Evolutionary conservation across 176 grass and related monocot genomes (phyloP).

Genomic region (Raddia guianensis): DNA sequence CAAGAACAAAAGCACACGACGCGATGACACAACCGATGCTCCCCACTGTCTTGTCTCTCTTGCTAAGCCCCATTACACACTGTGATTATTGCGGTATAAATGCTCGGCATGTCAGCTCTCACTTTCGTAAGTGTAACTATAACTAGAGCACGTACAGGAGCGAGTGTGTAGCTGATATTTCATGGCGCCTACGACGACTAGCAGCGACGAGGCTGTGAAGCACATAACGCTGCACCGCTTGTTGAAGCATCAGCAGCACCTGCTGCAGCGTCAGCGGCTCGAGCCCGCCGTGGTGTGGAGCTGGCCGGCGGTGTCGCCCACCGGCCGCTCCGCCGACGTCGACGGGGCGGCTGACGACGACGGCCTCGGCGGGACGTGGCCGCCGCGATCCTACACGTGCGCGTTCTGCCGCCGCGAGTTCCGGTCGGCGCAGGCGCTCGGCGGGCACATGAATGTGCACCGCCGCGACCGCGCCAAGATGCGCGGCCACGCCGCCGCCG

Average conservation of each 20-base stretch:
- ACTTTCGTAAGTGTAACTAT: background rate
- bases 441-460: constrained; percentile 76
- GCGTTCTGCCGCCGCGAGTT: constrained; percentile 66
- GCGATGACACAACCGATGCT: constrained; percentile 49
- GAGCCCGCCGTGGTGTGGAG: constrained; percentile 56
- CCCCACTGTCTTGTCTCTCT: background rate
- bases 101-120: constrained; percentile 28
- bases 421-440: constrained; percentile 62
- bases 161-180: background rate
- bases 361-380: constrained; percentile 42
- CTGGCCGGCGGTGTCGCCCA: constrained; percentile 25
- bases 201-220: constrained; percentile 31
- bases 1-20: constrained; percentile 43
- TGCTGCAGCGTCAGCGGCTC: constrained; percentile 38
- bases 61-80: background rate
- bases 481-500: constrained; percentile 28
- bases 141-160: background rate
- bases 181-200: constrained; percentile 42
- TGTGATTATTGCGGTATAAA: constrained; percentile 36
- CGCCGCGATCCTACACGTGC: constrained; percentile 64
- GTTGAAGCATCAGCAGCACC: constrained; percentile 34
- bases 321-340: background rate
- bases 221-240: constrained; percentile 42
- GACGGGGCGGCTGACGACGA: constrained; percentile 40
- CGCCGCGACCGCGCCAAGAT: constrained; percentile 67